Evolutionary conservation across 768 basidiomycete species (phyloP).

Genomic region (Lyophyllum atratum): DNA sequence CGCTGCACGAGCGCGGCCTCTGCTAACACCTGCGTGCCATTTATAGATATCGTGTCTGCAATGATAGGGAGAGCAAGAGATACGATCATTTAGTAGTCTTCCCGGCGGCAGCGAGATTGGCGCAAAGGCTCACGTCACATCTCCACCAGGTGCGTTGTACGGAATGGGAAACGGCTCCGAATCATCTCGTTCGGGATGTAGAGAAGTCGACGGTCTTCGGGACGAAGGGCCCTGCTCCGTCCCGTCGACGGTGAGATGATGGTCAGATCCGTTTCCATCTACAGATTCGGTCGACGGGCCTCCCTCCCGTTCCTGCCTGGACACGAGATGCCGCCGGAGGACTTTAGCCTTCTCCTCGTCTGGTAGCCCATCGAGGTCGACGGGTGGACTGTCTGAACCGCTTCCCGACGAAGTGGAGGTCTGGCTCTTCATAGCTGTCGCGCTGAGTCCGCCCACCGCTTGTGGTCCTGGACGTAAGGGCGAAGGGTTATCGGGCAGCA

Average conservation of each 20-base stretch:
- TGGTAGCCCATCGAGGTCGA: constrained; percentile 60
- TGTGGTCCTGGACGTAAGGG: constrained; percentile 14
- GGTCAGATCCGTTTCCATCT: constrained; percentile 27
- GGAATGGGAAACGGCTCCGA: constrained; percentile 84
- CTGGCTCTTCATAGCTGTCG: constrained; percentile 24
- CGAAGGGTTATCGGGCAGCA: constrained; percentile 11
- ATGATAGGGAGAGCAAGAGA: neutral
- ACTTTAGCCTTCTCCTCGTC: constrained; percentile 86
- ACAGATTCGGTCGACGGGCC: constrained; percentile 28
- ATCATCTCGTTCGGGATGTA: constrained; percentile 41
- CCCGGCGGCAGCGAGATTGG: constrained; percentile 2
- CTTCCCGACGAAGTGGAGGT: constrained; percentile 22
- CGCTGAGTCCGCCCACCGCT: constrained; percentile 37
- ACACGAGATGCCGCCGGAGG: constrained; percentile 78
- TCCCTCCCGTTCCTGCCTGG: constrained; percentile 61
- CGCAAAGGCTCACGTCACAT: constrained; percentile 79
- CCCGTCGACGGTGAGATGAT: constrained; percentile 27
- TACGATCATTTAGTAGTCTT: neutral
- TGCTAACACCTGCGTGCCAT: constrained; percentile 80
- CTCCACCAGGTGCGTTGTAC: constrained; percentile 84
- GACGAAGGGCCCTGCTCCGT: constrained; percentile 22
- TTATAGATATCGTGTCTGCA: constrained; percentile 92
- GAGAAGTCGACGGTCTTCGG: constrained; percentile 29
- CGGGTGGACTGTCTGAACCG: constrained; percentile 31
- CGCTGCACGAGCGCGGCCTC: constrained; percentile 65